These are phyloP conservation scores for Phytophthora fragariaefolia DNA, from an alignment of 352 stramenopile species.

Conservation along the genomic window DNA sequence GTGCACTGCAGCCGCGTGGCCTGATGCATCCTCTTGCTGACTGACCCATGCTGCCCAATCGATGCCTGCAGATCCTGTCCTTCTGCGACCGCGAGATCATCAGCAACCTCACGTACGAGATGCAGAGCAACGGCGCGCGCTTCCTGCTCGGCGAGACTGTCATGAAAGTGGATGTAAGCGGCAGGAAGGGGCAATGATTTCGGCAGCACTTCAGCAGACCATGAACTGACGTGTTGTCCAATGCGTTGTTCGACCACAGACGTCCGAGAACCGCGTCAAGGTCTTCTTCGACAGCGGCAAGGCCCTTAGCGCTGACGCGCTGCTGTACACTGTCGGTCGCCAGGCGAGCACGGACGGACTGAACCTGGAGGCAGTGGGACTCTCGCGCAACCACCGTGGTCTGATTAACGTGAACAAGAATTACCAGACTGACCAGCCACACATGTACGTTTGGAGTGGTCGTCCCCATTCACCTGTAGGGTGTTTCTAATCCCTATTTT, in stretches of 20 bases:
- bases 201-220: background rate
- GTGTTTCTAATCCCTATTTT: conserved; percentile 3
- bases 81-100: conserved; percentile 91
- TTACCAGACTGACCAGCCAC: conserved; percentile 85
- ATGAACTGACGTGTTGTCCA: background rate
- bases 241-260: conserved; percentile 34
- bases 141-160: conserved; percentile 87
- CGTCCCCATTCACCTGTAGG: background rate
- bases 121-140: conserved; percentile 88
- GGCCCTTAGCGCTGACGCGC: conserved; percentile 66
- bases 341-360: conserved; percentile 83
- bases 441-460: conserved; percentile 60
- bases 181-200: background rate
- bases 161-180: conserved; percentile 65
- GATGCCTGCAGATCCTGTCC: conserved; percentile 61
- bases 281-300: conserved; percentile 84
- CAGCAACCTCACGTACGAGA: conserved; percentile 89
- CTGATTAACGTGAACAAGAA: conserved; percentile 88
- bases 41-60: conserved; percentile 7
- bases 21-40: background rate
- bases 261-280: conserved; percentile 59
- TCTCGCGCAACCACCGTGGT: conserved; percentile 79
- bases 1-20: background rate
- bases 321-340: conserved; percentile 84
- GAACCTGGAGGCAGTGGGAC: conserved; percentile 82